Evolutionary conservation across 2,329 filamentous ascomycete species (phyloP), one percentile per base, ranked within the genome.

Genomic region (Hortaea sp.): DNA sequence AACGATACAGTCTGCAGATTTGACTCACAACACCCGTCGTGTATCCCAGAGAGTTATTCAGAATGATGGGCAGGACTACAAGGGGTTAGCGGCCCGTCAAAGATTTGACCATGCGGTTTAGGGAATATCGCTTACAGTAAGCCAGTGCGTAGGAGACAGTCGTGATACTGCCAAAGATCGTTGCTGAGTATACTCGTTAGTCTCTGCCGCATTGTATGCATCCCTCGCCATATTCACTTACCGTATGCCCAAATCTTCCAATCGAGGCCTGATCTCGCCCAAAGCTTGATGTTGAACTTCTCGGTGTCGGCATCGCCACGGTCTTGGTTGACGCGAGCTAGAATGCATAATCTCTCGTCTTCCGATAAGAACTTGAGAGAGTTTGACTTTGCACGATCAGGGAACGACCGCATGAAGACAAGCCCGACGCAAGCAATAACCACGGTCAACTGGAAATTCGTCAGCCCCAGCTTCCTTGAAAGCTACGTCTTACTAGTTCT

Each of bases 121-220:
- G n/a, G n/a, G n/a, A n/a, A n/a, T n/a, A n/a, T n/a, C n/a, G 59
- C 4, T 61, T 44, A 77, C 61, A 78, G 84, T 61, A 73, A 77
- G 66, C 89, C 6, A 92, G 75, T 0, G 85, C 79, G 61, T 92
- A 92, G 1, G 76, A 75, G 43, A 85, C 76, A 7, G 84, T 85
- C 0, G 85, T 88, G 2, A 78, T 77, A 63, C 78, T 78, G 67
- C 71, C 72, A 62, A 75, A 77, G 44, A 76, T 71, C 57, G 74
- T 10, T 29, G 13, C n/a, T 27, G 32, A 12, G 31, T 34, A 34
- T 7, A 34, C 31, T 34, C 7, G n/a, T n/a, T n/a, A n/a, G n/a
- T n/a, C n/a, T n/a, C n/a, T n/a, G n/a, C n/a, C n/a, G n/a, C n/a
- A n/a, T n/a, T n/a, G n/a, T n/a, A n/a, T n/a, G n/a, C n/a, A n/a